Conservation (phyloP, 164 flowering plant species). For the Echeveria elegans region DNA sequence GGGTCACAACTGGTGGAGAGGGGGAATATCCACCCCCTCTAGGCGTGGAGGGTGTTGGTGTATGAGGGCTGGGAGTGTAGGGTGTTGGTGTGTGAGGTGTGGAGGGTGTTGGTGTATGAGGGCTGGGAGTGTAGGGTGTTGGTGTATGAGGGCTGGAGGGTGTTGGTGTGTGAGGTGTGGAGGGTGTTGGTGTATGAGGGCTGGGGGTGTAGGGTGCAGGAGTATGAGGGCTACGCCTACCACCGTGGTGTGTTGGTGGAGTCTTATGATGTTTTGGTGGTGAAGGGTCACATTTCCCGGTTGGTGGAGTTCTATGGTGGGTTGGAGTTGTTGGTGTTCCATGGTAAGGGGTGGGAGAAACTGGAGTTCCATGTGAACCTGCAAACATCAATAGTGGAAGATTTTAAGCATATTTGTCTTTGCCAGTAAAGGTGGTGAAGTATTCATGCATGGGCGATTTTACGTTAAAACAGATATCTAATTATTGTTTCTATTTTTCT, state of each 20-base stretch:
- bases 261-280: constrained; percentile 1
- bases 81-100: constrained; percentile 12
- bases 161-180: neutral
- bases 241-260: constrained; percentile 3
- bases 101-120: constrained; percentile 16
- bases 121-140: no score
- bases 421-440: constrained; percentile 2
- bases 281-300: constrained; percentile 6
- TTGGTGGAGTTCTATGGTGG: constrained; percentile 5
- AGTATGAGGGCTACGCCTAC: constrained; percentile 7
- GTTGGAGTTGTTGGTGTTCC: neutral
- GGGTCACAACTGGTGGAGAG: constrained; percentile 30
- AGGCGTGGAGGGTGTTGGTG: no score
- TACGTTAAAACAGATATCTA: neutral
- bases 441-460: neutral
- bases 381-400: neutral
- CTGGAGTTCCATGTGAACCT: constrained; percentile 7
- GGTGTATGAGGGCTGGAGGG: constrained; percentile 7
- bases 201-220: constrained; percentile 10
- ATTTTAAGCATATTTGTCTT: neutral
- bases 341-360: constrained; percentile 1
- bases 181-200: constrained; percentile 28
- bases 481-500: neutral
- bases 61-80: no score
- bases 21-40: constrained; percentile 25